Evolutionary conservation across 495 filamentous ascomycete species (phyloP), one percentile per base, ranked within the genome.

Genomic region (Diplogelasinospora grovesii): DNA sequence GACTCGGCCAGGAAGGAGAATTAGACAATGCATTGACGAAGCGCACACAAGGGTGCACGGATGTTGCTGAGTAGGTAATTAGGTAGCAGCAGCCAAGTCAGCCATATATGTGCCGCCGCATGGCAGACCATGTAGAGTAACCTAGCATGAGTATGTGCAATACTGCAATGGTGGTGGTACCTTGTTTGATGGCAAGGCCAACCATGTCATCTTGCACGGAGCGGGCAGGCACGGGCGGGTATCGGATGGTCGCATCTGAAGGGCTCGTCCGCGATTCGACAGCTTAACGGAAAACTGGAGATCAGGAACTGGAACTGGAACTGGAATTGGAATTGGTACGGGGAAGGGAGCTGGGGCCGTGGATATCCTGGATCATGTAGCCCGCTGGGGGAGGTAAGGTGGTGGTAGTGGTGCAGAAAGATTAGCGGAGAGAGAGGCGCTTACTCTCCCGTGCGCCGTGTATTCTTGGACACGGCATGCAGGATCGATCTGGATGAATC

Each of bases 371-470:
- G 53, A 43, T 53, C 37, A 29, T 11, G 25, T 31, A 41, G 37
- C 37, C 48, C 42, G 38, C 32, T 36, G 47, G 43, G 33, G 24
- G 30, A 41, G 37, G 22, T 22, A 43, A 43, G 31, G 31, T 51
- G 52, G 52, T 45, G 52, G 21, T 20, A 45, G 40, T n/a, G n/a
- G n/a, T n/a, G n/a, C n/a, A n/a, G n/a, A n/a, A n/a, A 58, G 54
- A 55, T 55, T 58, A 58, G 54, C 54, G 51, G 55, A 43, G 31
- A n/a, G n/a, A n/a, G n/a, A 43, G 48, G 48, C 42, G 42, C 48
- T 45, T 50, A 41, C 13, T 34, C 19, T 41, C 39, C 37, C 42
- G 36, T 14, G 21, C 41, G 35, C 20, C 16, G 15, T n/a, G 43
- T 53, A 49, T 48, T 39, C 46, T 50, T 41, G 46, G 46, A 41